Evolutionary conservation across 192 early-diverging fungal genomes (phyloP).

Genomic region (Mortierella alpina): DNA sequence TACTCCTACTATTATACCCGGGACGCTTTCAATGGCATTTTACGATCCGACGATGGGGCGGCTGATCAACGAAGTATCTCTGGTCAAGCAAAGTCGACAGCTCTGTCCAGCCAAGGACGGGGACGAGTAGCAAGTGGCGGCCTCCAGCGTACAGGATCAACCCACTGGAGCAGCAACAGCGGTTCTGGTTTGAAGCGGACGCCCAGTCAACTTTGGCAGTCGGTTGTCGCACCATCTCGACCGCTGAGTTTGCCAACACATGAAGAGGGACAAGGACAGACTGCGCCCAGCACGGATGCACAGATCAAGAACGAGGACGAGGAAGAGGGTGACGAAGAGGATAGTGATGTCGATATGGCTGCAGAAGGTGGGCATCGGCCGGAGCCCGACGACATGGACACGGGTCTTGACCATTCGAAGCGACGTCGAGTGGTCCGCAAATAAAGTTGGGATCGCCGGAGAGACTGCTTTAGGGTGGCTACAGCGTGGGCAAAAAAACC

Average conservation of each 20-base stretch:
- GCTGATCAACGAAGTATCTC: neutral
- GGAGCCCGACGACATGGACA: neutral
- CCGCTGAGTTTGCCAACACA: neutral
- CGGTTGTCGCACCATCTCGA: neutral
- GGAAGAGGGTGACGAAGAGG: neutral
- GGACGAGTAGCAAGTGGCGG: neutral
- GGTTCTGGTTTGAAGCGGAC: slow-evolving; percentile 11
- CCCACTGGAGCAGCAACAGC: neutral
- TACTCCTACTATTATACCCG: slow-evolving; percentile 35
- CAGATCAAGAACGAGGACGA: neutral
- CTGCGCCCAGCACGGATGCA: no score
- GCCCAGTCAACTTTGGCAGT: slow-evolving; percentile 25
- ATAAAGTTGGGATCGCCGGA: no score
- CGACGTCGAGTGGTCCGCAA: no score
- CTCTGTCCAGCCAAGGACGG: neutral
- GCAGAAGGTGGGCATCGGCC: neutral
- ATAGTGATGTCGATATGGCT: slow-evolving; percentile 13
- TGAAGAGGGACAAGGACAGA: neutral
- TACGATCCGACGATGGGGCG: slow-evolving; percentile 6
- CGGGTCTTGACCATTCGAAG: neutral
- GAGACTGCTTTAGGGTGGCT: no score
- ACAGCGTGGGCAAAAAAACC: no score
- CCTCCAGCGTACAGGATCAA: slow-evolving; percentile 1
- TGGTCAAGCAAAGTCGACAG: neutral
- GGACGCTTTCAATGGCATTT: slow-evolving; percentile 29